Evolutionary conservation across 179 eudicot species (phyloP).

Genomic region (Vitellaria paradoxa): DNA sequence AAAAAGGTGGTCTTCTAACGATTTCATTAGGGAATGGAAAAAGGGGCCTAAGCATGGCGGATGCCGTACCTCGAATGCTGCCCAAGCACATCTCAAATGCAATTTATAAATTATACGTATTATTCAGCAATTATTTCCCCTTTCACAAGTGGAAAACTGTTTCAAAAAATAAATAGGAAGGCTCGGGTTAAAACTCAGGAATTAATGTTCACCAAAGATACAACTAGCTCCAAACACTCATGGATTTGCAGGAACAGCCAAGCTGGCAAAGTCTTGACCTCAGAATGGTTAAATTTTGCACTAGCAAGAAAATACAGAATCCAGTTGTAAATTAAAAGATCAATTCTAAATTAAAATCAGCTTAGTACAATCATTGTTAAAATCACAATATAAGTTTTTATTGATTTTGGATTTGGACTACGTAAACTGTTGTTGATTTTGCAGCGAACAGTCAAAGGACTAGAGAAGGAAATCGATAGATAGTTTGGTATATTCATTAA

Average conservation of each 20-base stretch:
- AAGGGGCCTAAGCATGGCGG: too few species aligned
- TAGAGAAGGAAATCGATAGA: too few species aligned
- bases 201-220: background rate
- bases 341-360: constrained; percentile 1
- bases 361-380: background rate
- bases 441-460: background rate
- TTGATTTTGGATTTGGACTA: background rate
- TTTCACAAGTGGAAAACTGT: background rate
- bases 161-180: background rate
- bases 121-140: too few species aligned
- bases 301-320: background rate
- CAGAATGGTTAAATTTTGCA: background rate
- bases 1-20: too few species aligned
- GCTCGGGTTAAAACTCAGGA: background rate
- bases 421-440: background rate
- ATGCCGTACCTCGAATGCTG: too few species aligned
- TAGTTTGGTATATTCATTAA: too few species aligned
- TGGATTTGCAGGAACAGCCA: background rate
- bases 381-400: background rate
- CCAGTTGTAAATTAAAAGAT: background rate
- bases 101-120: too few species aligned
- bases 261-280: background rate
- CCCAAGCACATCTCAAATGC: too few species aligned
- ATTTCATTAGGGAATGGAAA: too few species aligned
- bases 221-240: background rate